phyloP scores from a whole-genome alignment of 768 basidiomycete species.

The Lentinula sp. region DNA sequence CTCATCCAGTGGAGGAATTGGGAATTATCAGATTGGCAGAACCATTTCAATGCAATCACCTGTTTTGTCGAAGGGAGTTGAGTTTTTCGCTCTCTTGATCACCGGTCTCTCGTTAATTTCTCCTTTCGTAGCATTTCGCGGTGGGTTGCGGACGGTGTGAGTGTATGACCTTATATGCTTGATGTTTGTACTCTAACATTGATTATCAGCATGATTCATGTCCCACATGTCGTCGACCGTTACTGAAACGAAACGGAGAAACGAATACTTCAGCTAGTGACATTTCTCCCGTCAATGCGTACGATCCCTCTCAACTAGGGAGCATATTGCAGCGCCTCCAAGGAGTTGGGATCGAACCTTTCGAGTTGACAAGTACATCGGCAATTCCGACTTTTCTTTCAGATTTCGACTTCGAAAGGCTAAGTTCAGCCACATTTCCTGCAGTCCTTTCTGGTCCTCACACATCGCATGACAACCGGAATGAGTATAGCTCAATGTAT shows the following conservation, averaged over 20 bases:
- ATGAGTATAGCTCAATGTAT: slow-evolving; percentile 51
- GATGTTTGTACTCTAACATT: slow-evolving; percentile 7
- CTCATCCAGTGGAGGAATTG: slow-evolving; percentile 59
- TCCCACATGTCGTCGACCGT: slow-evolving; percentile 53
- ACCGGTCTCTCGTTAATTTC: slow-evolving; percentile 10
- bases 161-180: slow-evolving; percentile 14
- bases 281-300: slow-evolving; percentile 9
- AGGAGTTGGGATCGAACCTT: neutral
- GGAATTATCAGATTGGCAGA: slow-evolving; percentile 61
- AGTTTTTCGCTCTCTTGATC: slow-evolving; percentile 12
- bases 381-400: neutral
- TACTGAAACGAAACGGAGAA: slow-evolving; percentile 23
- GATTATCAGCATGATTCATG: slow-evolving; percentile 53
- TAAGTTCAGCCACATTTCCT: neutral
- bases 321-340: neutral
- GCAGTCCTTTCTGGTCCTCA: neutral
- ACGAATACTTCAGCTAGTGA: neutral
- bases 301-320: neutral
- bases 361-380: neutral
- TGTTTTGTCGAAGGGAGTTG: slow-evolving; percentile 82
- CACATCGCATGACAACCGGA: slow-evolving; percentile 14
- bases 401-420: too few relatives aligned
- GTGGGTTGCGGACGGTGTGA: slow-evolving; percentile 56
- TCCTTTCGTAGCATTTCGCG: slow-evolving; percentile 45
- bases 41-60: slow-evolving; percentile 53